phyloP scores from a whole-genome alignment of 345 rosid species.

The Physaria fendleri region DNA sequence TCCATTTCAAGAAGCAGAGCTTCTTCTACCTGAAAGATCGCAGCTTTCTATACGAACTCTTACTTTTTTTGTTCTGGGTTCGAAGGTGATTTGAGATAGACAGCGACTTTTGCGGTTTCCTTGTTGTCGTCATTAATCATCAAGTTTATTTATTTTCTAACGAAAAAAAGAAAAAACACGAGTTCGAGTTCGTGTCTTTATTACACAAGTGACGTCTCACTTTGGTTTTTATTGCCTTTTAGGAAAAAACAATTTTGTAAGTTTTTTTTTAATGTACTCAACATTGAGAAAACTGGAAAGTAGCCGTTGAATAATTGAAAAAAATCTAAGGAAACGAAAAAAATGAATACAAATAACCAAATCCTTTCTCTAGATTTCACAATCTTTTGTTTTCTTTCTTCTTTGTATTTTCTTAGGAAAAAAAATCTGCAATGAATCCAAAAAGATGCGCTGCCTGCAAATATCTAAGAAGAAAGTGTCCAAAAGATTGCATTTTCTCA shows the following conservation, averaged over 20 bases:
- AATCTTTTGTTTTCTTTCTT: too few species aligned
- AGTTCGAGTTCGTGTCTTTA: neutral
- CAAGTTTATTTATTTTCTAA: neutral
- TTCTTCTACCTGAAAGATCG: neutral
- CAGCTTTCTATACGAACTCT: neutral
- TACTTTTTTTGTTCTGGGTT: neutral
- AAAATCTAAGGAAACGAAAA: too few species aligned
- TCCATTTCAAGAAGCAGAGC: slow-evolving; percentile 33
- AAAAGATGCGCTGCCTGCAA: too few species aligned
- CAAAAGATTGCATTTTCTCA: too few species aligned
- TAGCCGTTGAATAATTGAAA: too few species aligned
- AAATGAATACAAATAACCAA: too few species aligned
- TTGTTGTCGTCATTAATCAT: neutral
- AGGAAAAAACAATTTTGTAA: neutral
- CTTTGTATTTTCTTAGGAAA: too few species aligned
- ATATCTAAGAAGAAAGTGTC: too few species aligned
- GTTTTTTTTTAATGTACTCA: too few species aligned
- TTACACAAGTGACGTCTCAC: neutral
- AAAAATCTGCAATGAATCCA: too few species aligned
- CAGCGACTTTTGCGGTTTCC: neutral
- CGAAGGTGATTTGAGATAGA: neutral
- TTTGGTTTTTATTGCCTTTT: neutral
- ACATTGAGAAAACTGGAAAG: too few species aligned
- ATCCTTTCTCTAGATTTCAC: too few species aligned
- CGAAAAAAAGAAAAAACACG: neutral